Evolutionary conservation across 1,139 yeast genomes (phyloP), one percentile per base, ranked within the genome.

Genomic region (Yamadazyma kanchanaburiensis): DNA sequence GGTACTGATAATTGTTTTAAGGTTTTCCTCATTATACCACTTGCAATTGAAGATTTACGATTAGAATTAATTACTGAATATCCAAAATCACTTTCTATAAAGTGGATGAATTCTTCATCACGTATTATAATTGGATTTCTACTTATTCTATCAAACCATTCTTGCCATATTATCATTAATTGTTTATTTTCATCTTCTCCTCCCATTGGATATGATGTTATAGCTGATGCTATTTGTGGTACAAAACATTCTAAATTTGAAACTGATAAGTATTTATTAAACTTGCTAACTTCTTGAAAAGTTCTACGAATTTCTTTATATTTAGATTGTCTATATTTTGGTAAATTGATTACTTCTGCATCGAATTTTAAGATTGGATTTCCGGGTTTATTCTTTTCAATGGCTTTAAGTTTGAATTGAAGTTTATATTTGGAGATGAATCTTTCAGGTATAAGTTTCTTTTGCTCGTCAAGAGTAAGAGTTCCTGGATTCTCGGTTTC

Each of bases 231-330:
- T 22, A 91, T 64, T 2, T 94, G 80, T 0, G 98, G 97, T 4
- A 94, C 91, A 58, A 91, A 88, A 38, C 94, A 89, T 55, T 91
- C 98, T 20, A 94, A 80, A 46, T 87, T 83, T 23, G 94, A 84
- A 14, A 81, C 77, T 36, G 79, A 76, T 42, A 89, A 64, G 51
- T 83, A 91, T 46, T 78, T 80, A 59, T 85, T 86, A 48, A 94
- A 77, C 43, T 78, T 76, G 25, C 73, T 74, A 41, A 88, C 69
- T 53, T 91, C 99, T 37, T 72, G 72, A 48, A 76, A 85, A 0
- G 96, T 82, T 35, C 97, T 74, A 40, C 95, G 76, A 14, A 91
- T 64, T 35, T 82, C 91, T 35, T 80, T 77, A 53, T 84, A 89
- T 5, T 60, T 55, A 6, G 74, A 60, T 38, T 85, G 88, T 34